Base-by-base conservation (phyloP, 2,329 filamentous ascomycete species). In the Pseudocercospora macadamiae region DNA sequence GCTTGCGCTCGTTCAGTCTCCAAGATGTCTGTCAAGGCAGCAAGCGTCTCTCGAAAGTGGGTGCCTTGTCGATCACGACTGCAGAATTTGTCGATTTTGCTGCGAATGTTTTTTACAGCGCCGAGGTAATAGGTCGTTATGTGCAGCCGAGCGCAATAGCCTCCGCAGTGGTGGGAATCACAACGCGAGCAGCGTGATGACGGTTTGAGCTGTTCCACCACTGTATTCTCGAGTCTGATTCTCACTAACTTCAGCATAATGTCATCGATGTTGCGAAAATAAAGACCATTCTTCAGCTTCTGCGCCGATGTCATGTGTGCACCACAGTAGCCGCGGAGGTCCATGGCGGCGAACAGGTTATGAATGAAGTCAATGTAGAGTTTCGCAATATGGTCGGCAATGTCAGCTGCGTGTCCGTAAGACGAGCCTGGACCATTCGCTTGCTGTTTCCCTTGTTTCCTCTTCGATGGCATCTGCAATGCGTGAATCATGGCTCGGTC, bases 331-430 rank as follows among this genome's bases (percentile, higher is more conserved):
- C 64, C 52, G 2, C 63, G 57, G 4, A 66, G 44, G n/a, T 68
- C 64, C 45, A 64, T 54, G 3, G 59, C 60, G 18, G 61, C 39
- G 30, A 66, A n/a, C 12, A 61, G 14, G 16, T 62, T 60, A 52
- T 62, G 53, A 9, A 44, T 16, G n/a, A 64, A 49, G 10, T 67
- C 65, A 21, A 66, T 49, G 8, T 66, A 19, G 2, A 65, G 61
- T 19, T 60, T 59, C 5, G 59, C 61, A 16, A 60, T 48, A n/a
- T 61, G 55, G 14, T 67, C 61, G 8, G 63, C 60, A 18, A 66
- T 37, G 51, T 28, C 9, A 19, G 44, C 23, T 4, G 28, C 26
- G 12, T 47, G 21, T 16, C 47, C 34, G 25, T 26, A 18, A 34
- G 47, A 34, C 10, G 47, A 39, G 7, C 47, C 16, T 23, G 5